A percentile compares a stretch with the other conserved stretches of the same genome.
Conservation (phyloP, 148 eudicot species). For the Silene uniflora region DNA sequence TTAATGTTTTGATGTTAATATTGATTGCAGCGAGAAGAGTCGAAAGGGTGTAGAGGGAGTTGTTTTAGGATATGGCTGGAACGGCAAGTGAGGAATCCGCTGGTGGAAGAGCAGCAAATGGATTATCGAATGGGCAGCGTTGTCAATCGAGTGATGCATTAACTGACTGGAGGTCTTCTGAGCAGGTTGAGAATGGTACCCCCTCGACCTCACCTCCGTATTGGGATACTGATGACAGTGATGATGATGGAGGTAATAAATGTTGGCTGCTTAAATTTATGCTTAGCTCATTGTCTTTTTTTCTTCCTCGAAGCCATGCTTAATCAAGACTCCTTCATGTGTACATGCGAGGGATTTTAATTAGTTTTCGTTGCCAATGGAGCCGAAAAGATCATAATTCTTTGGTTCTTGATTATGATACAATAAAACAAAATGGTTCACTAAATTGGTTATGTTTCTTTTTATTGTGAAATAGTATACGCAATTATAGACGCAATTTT, state of each 20-base stretch:
- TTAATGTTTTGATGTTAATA: not conserved
- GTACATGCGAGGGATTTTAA: not conserved
- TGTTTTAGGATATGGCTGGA: slow-evolving; percentile 60
- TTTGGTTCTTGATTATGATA: too few relatives aligned
- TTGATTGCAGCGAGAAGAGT: slow-evolving; percentile 36
- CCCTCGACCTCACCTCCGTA: slow-evolving; percentile 92
- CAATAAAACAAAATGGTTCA: too few relatives aligned
- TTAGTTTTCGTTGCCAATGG: not conserved
- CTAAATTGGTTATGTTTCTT: too few relatives aligned
- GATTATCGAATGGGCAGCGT: slow-evolving; percentile 50
- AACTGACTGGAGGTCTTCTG: slow-evolving; percentile 83
- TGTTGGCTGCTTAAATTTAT: not conserved
- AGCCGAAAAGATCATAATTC: too few relatives aligned
- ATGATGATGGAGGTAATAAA: slow-evolving; percentile 51
- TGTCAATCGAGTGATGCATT: slow-evolving; percentile 67
- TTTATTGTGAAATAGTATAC: too few relatives aligned
- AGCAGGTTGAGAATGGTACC: slow-evolving; percentile 73
- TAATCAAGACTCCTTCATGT: not conserved
- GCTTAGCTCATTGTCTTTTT: slow-evolving; percentile 24
- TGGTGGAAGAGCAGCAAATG: slow-evolving; percentile 54
- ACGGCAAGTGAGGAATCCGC: slow-evolving; percentile 55
- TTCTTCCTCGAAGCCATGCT: not conserved
- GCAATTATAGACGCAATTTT: too few relatives aligned
- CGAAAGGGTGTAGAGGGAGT: slow-evolving; percentile 31
- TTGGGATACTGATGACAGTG: slow-evolving; percentile 84